Conservation (phyloP, 495 filamentous ascomycete species). For the Glonium stellatum region DNA sequence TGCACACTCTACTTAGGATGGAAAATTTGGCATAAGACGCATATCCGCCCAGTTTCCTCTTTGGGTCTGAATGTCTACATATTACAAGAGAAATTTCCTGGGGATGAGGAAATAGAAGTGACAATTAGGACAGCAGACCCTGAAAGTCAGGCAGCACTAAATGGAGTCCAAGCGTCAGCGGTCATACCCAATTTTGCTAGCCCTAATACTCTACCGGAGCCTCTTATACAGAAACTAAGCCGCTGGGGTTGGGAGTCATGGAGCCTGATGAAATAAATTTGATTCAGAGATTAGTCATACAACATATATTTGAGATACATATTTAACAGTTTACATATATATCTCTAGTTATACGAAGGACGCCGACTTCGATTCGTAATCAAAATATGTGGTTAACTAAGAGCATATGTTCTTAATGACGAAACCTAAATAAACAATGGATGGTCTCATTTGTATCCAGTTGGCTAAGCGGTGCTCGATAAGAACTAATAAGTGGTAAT, state of each 20-base stretch:
- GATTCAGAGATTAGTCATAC: not conserved
- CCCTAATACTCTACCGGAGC: not conserved
- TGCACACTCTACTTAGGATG: not conserved
- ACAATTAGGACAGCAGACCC: not conserved
- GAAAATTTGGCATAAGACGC: slow-evolving; percentile 1
- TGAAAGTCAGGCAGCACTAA: not conserved
- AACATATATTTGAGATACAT: too few species aligned
- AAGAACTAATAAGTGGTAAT: not conserved
- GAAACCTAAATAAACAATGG: not conserved
- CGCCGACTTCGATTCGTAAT: too few species aligned
- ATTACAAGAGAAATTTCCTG: not conserved
- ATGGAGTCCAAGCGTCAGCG: not conserved
- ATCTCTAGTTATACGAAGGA: too few species aligned
- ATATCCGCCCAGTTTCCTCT: not conserved
- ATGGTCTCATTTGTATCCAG: not conserved
- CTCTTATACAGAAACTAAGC: not conserved
- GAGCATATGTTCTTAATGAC: not conserved
- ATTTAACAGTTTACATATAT: too few species aligned
- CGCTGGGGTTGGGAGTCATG: not conserved
- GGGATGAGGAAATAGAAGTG: not conserved
- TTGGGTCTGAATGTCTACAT: not conserved
- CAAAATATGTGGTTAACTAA: too few species aligned
- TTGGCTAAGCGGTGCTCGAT: not conserved
- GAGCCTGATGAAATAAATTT: not conserved
- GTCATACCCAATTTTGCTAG: not conserved